phyloP scores from a whole-genome alignment of 768 basidiomycete species.

The Pleurotus salmoneostramineus region DNA sequence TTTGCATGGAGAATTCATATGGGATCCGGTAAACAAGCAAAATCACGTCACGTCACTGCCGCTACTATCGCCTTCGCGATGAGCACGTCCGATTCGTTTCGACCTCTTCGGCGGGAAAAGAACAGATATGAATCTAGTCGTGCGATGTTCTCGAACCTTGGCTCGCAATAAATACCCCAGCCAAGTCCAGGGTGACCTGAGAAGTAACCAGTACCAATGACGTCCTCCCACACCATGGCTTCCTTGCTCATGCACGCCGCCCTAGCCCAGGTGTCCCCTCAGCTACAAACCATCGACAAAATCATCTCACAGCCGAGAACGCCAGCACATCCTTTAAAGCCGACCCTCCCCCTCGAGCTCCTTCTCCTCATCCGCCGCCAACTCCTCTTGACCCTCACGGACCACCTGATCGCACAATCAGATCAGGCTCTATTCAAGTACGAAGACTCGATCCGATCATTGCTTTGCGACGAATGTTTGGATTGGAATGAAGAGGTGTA shows the following conservation, averaged over 20 bases:
- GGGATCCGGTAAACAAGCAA: slow-evolving; percentile 8
- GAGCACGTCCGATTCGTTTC: not conserved
- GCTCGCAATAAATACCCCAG: not conserved
- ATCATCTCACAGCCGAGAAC: slow-evolving; percentile 20
- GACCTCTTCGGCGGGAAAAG: slow-evolving; percentile 9
- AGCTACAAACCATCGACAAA: slow-evolving; percentile 38
- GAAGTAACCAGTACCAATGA: slow-evolving; percentile 9
- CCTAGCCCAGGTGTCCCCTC: slow-evolving; percentile 44
- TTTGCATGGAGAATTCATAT: too few species aligned
- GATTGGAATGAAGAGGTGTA: slow-evolving; percentile 52
- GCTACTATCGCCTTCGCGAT: slow-evolving; percentile 3
- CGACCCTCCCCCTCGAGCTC: slow-evolving; percentile 45
- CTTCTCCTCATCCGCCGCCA: slow-evolving; percentile 46
- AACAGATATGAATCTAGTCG: slow-evolving; percentile 10
- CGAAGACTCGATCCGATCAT: slow-evolving; percentile 31
- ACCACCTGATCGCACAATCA: slow-evolving; percentile 37
- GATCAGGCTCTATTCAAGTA: slow-evolving; percentile 35
- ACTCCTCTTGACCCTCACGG: slow-evolving; percentile 39
- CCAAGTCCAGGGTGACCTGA: not conserved
- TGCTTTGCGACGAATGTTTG: slow-evolving; percentile 47
- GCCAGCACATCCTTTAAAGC: not conserved
- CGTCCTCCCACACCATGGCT: slow-evolving; percentile 10
- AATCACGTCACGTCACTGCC: slow-evolving; percentile 35
- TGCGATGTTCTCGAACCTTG: slow-evolving; percentile 9
- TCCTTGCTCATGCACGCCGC: slow-evolving; percentile 42